Conservation (phyloP, 306 rosid species). For the Casuarina equisetifolia region DNA sequence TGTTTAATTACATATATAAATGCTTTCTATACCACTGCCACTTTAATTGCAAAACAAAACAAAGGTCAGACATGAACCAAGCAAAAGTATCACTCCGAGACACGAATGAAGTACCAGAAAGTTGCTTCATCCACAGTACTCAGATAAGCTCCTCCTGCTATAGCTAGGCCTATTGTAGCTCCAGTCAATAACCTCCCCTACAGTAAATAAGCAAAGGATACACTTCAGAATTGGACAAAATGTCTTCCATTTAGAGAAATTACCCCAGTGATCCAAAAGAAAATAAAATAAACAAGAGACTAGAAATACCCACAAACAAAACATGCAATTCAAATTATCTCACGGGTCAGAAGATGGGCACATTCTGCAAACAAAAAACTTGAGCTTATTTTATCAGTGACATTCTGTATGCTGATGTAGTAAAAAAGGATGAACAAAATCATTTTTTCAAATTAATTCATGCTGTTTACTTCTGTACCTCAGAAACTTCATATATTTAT, state of each 20-base stretch:
- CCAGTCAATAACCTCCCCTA: slow-evolving; percentile 86
- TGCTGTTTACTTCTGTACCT: neutral
- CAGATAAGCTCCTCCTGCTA: slow-evolving; percentile 96
- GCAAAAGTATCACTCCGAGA: slow-evolving; percentile 30
- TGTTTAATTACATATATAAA: neutral
- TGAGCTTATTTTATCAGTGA: neutral
- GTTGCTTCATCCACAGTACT: slow-evolving; percentile 99
- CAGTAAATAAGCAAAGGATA: slow-evolving; percentile 30
- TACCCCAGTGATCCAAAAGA: neutral
- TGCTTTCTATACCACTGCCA: neutral
- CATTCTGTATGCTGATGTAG: neutral
- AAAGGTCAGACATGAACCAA: slow-evolving; percentile 15
- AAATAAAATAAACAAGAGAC: neutral
- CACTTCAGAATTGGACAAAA: slow-evolving; percentile 26
- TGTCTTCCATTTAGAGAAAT: neutral
- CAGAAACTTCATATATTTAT: neutral
- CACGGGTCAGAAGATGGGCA: neutral
- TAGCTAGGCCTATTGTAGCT: slow-evolving; percentile 73
- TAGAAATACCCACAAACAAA: neutral
- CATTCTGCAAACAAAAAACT: neutral
- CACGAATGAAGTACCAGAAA: slow-evolving; percentile 77
- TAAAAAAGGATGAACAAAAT: neutral
- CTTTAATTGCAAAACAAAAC: slow-evolving; percentile 7
- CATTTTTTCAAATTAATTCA: neutral
- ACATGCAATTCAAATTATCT: neutral